These are phyloP conservation scores for Saccharomyces hybrid DNA, from an alignment of 1,139 yeast species.

Conservation along the genomic window DNA sequence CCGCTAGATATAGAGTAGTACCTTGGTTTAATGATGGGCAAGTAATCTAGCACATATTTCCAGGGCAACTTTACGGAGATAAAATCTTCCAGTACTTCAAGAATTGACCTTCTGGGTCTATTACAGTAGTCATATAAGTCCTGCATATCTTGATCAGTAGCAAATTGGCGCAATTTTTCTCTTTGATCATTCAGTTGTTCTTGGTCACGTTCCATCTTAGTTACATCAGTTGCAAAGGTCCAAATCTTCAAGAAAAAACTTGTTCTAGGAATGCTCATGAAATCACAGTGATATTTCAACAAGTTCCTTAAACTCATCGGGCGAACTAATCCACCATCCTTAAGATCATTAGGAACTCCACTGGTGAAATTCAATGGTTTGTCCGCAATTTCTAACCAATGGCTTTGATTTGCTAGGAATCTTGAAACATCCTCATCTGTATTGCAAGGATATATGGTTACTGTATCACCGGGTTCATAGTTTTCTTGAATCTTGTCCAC, in stretches of 20 bases:
- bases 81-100: slow-evolving; percentile 81
- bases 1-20: slow-evolving; percentile 73
- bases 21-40: slow-evolving; percentile 76
- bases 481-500: slow-evolving; percentile 25
- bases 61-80: slow-evolving; percentile 66
- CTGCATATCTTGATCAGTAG: slow-evolving; percentile 62
- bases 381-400: slow-evolving; percentile 67
- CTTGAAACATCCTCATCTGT: slow-evolving; percentile 55
- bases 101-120: slow-evolving; percentile 79
- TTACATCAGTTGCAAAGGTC: slow-evolving; percentile 58
- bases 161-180: slow-evolving; percentile 70
- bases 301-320: slow-evolving; percentile 61
- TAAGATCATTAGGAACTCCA: slow-evolving; percentile 25
- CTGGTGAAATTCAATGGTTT: slow-evolving; percentile 23
- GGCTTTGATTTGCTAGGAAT: slow-evolving; percentile 58
- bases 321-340: slow-evolving; percentile 55
- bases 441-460: slow-evolving; percentile 71
- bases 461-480: slow-evolving; percentile 74
- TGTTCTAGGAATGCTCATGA: slow-evolving; percentile 74
- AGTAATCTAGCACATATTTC: slow-evolving; percentile 62
- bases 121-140: slow-evolving; percentile 85
- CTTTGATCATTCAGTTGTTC: slow-evolving; percentile 48
- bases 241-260: slow-evolving; percentile 64
- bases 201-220: slow-evolving; percentile 22
- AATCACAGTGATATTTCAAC: slow-evolving; percentile 74